A percentile compares a stretch with the other conserved stretches of the same genome.
These are phyloP conservation scores for Lunasporangiospora selenospora DNA, from an alignment of 192 early-diverging fungal genomes.

Conservation along the genomic window DNA sequence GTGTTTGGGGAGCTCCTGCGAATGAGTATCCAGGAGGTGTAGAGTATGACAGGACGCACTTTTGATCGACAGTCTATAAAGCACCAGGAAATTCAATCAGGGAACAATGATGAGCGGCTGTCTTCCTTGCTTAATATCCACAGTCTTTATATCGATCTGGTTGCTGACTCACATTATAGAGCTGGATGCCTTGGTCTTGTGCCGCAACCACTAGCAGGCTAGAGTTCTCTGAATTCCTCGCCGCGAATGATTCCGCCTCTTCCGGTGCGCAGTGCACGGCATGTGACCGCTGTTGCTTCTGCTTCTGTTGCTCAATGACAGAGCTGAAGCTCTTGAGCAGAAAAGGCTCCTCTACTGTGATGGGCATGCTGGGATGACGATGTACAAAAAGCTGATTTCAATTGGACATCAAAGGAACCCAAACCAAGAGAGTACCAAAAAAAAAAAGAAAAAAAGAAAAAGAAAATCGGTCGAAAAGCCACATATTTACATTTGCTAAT, in stretches of 20 bases:
- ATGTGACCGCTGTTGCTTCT: conserved; percentile 20
- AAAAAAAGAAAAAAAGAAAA: no score
- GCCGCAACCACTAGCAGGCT: conserved; percentile 53
- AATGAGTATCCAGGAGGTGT: conserved; percentile 57
- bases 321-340: conserved; percentile 54
- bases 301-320: conserved; percentile 34
- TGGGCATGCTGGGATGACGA: conserved; percentile 50
- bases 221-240: conserved; percentile 14
- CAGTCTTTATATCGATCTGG: background rate
- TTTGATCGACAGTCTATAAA: conserved; percentile 56
- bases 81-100: background rate
- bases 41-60: conserved; percentile 57
- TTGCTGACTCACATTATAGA: conserved; percentile 53
- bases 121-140: background rate
- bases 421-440: no score
- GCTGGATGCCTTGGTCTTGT: conserved; percentile 58
- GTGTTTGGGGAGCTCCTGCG: conserved; percentile 49
- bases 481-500: no score
- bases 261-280: conserved; percentile 28
- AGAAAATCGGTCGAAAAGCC: no score
- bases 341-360: conserved; percentile 57
- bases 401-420: no score
- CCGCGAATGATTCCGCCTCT: conserved; percentile 2
- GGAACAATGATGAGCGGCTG: background rate
- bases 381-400: no score